Evolutionary conservation across 2,329 filamentous ascomycete genomes (phyloP).

Genomic region (Epichloe amarillans): DNA sequence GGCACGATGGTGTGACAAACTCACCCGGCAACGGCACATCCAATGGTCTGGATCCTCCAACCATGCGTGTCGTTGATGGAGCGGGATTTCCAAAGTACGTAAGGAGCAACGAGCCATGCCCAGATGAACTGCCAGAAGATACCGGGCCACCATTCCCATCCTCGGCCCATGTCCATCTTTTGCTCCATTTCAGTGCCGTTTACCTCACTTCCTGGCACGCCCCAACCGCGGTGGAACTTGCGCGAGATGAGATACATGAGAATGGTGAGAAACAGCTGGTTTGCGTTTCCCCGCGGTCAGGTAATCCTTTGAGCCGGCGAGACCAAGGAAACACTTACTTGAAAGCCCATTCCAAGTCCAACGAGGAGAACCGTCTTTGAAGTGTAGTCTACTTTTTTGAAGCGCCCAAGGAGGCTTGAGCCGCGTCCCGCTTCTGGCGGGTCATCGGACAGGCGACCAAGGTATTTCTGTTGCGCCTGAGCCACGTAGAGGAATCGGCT

Average conservation of each 20-base stretch:
- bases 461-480: slow-evolving; percentile 29
- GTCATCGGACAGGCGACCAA: neutral
- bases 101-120: slow-evolving; percentile 36
- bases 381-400: slow-evolving; percentile 24
- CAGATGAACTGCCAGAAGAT: slow-evolving; percentile 49
- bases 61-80: slow-evolving; percentile 50
- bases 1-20: slow-evolving; percentile 6
- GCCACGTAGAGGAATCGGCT: slow-evolving; percentile 45
- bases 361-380: slow-evolving; percentile 34
- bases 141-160: slow-evolving; percentile 54
- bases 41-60: slow-evolving; percentile 49
- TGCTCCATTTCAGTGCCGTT: slow-evolving; percentile 32
- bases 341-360: slow-evolving; percentile 38
- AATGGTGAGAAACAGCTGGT: slow-evolving; percentile 42
- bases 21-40: slow-evolving; percentile 30
- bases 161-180: slow-evolving; percentile 29
- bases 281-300: neutral
- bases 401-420: slow-evolving; percentile 15
- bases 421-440: slow-evolving; percentile 8
- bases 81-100: slow-evolving; percentile 40
- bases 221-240: slow-evolving; percentile 28
- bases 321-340: slow-evolving; percentile 26
- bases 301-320: neutral
- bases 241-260: slow-evolving; percentile 45
- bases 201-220: slow-evolving; percentile 47